Base-by-base conservation (phyloP, 106 monocot species). In the Ottelia alismoides region DNA sequence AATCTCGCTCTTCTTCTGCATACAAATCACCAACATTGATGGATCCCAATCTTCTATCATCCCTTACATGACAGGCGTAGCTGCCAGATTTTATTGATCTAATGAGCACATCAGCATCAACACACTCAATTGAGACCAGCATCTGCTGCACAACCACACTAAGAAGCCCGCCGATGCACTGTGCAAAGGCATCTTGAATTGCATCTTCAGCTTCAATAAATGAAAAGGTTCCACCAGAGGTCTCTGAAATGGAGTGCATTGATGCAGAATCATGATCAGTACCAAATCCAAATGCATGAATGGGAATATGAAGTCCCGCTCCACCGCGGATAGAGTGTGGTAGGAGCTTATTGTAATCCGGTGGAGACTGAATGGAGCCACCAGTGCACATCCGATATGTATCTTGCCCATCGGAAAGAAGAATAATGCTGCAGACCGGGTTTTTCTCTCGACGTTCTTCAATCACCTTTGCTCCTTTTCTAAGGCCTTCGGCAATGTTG, bases 401-500 rank as follows among this genome's bases (percentile, higher is more conserved):
- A 45, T 94, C 93, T 32, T 94, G 94, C n/a, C 94, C 94, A 61
- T 94, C 94, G 2, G 94, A 94, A 11, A 94, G 84, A 18, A 94
- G 81, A 28, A 94, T 81, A 28, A 94, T 76, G 65, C 88, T 84
- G 59, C 80, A 78, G 14, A 81, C 84, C 0, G 88, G 73, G 30
- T 84, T 88, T 56, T 78, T 81, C n/a, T 73, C 63, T 21, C 43
- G 67, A 20, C 88, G 77, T 0, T 88, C 80, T 27, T 94, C 71
- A n/a, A 88, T 65, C 30, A 94, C 93, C 65, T 78, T 84, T 1
- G 68, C 74, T 18, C 73, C 93, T 56, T 80, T 88, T 50, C 64
- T 56, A 2, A 94, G 68, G 31, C 80, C 93, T 12, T 94, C 93
- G 0, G 77, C 84, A 57, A 94, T 94, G 68, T 94, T 94, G 25